Base-by-base conservation (phyloP, 257 asterid genomes). In the Striga asiatica region DNA sequence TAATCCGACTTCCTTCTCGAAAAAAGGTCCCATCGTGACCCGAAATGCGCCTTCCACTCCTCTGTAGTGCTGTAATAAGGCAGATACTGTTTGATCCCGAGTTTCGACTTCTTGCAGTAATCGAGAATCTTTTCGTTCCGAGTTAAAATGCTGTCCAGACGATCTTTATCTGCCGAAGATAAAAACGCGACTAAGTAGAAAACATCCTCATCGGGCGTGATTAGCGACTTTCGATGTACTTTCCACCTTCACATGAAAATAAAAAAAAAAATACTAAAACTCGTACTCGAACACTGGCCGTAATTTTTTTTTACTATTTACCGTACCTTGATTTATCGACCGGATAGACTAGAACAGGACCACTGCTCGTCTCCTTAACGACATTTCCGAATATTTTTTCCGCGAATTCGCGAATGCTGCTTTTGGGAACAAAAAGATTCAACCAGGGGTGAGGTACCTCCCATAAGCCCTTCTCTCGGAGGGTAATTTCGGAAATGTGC, bases 391-490 rank as follows among this genome's bases (percentile, higher is more conserved):
- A 88, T 37, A 84, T 89, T 62, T 74, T 66, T 53, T 60, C 48
- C 0, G 95, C 71, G 48, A 88, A 88, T 49, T 61, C 81, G 74
- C 60, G 77, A 66, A 88, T 76, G 71, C 62, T 88, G 66, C 76
- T 76, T 68, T 66, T 80, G 23, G 94, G 97, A 48, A 88, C 65
- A 18, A 84, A 71, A 23, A 88, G 83, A 60, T 88, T 88, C 18
- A 88, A 68, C 97, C 97, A 88, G 0, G 97, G 95, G 61, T 88
- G 97, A 3, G 93, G 91, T 46, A 88, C 76, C 5, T 88, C 93
- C 97, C 97, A 81, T 72, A 88, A 7, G 4, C 94, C 85, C 31
- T 81, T 73, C 51, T 74, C 77, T 4, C 71, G 54, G 27, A 84
- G 89, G 59, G 74, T 81, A 47, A 71, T 63, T 62, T 81, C 97